Percentiles rank a stretch among this genome's conserved stretches.
Evolutionary conservation across 192 early-diverging fungal species (phyloP).

Genomic region (Gryganskiella cystojenkinii): DNA sequence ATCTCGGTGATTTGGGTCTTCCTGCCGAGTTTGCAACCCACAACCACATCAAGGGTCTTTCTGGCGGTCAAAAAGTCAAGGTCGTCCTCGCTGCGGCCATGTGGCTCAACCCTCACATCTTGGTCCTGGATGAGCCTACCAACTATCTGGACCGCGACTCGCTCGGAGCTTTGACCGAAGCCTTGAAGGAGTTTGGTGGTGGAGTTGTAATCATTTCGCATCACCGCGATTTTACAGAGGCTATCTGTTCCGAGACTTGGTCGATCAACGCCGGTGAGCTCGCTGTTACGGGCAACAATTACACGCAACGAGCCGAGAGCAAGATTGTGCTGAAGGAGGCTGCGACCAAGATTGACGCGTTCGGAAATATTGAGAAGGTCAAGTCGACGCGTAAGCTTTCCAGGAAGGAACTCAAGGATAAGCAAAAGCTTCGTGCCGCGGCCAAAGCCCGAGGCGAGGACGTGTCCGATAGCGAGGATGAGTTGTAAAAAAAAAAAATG

Average conservation of each 20-base stretch:
- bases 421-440: constrained; percentile 63
- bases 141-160: constrained; percentile 74
- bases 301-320: constrained; percentile 57
- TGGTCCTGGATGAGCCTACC: constrained; percentile 93
- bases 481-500: constrained; percentile 29
- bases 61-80: constrained; percentile 89
- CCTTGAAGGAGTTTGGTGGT: constrained; percentile 79
- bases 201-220: constrained; percentile 89
- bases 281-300: constrained; percentile 64
- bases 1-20: constrained; percentile 81
- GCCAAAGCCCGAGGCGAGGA: constrained; percentile 64
- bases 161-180: constrained; percentile 73
- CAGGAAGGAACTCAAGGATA: constrained; percentile 63
- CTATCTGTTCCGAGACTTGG: constrained; percentile 82
- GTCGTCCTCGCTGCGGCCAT: constrained; percentile 87
- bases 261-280: constrained; percentile 73
- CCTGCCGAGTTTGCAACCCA: constrained; percentile 81
- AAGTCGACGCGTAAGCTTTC: constrained; percentile 66
- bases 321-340: constrained; percentile 57
- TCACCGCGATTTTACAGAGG: constrained; percentile 83
- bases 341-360: constrained; percentile 70
- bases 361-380: constrained; percentile 81
- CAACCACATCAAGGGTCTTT: constrained; percentile 76
- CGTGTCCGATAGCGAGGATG: constrained; percentile 56
- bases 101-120: constrained; percentile 92